phyloP scores from a whole-genome alignment of 2,329 filamentous ascomycete species.

The Phialocephala subalpina region DNA sequence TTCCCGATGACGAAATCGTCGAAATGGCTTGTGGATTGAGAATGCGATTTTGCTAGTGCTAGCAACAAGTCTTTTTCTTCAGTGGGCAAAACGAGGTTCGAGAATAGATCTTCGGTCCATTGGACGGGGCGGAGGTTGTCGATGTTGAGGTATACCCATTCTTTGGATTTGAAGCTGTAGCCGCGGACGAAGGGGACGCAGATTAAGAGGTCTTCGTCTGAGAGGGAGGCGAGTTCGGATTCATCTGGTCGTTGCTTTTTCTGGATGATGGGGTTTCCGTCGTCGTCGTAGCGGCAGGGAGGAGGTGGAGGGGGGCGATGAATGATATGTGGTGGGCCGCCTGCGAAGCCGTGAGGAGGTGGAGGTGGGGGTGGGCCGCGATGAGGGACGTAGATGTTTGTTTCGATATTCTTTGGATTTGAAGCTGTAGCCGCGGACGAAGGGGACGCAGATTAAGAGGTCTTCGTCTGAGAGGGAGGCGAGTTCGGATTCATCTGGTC shows the following conservation, averaged over 20 bases:
- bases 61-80: conserved; percentile 59
- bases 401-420: conserved; percentile 49
- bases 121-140: conserved; percentile 52
- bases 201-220: conserved; percentile 16
- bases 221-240: not conserved
- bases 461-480: conserved; percentile 11
- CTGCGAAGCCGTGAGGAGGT: not conserved
- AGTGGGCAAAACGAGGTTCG: conserved; percentile 54
- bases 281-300: not conserved
- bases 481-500: not conserved
- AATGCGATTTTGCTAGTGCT: conserved; percentile 57
- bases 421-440: conserved; percentile 21
- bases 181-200: conserved; percentile 19
- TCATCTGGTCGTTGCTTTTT: conserved; percentile 6
- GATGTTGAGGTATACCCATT: conserved; percentile 57
- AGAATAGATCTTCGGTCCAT: conserved; percentile 57
- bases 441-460: conserved; percentile 15
- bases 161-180: conserved; percentile 48
- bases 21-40: conserved; percentile 49
- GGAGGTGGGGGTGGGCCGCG: not conserved
- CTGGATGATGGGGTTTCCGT: not conserved
- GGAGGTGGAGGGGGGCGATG: conserved; percentile 4
- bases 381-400: conserved; percentile 4
- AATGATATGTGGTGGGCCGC: conserved; percentile 2
- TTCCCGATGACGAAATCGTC: conserved; percentile 61